Conservation (phyloP, 148 eudicot genomes). For the Cornus florida region DNA sequence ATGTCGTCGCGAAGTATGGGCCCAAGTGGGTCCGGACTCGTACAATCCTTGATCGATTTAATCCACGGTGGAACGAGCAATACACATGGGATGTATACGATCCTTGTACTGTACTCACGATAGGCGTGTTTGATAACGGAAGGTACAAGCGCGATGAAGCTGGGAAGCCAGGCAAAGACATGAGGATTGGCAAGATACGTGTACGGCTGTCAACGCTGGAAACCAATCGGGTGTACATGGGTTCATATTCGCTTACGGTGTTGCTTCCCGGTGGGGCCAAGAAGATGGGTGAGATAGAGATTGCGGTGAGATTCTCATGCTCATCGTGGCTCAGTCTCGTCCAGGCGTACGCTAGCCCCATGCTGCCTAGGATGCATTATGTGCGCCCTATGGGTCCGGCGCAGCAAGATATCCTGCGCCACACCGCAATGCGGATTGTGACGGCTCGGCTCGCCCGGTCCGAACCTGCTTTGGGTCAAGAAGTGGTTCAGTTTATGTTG, state of each 20-base stretch:
- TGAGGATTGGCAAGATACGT: constrained; percentile 70
- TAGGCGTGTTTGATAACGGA: constrained; percentile 83
- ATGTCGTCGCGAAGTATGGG: constrained; percentile 85
- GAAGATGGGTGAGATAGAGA: constrained; percentile 83
- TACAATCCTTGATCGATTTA: constrained; percentile 75
- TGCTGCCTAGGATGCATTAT: constrained; percentile 90
- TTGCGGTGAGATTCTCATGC: constrained; percentile 70
- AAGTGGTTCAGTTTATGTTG: constrained; percentile 83
- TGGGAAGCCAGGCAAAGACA: constrained; percentile 39
- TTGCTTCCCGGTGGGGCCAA: constrained; percentile 67
- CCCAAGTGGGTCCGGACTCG: constrained; percentile 91
- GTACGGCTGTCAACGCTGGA: constrained; percentile 73
- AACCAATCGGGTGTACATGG: constrained; percentile 56
- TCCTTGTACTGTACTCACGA: constrained; percentile 82
- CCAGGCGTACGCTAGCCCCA: constrained; percentile 70
- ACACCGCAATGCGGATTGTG: constrained; percentile 77
- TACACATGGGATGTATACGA: constrained; percentile 89
- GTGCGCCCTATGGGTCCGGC: constrained; percentile 70
- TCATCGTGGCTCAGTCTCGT: constrained; percentile 78
- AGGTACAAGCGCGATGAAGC: constrained; percentile 51
- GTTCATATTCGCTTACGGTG: constrained; percentile 60
- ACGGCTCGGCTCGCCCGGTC: constrained; percentile 66
- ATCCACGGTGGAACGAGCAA: constrained; percentile 93
- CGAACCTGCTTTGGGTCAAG: constrained; percentile 77
- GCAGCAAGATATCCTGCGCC: constrained; percentile 75